Evolutionary conservation across 129 eudicot genomes (phyloP), one percentile per base, ranked within the genome.

Genomic region (Flaveria brownii): DNA sequence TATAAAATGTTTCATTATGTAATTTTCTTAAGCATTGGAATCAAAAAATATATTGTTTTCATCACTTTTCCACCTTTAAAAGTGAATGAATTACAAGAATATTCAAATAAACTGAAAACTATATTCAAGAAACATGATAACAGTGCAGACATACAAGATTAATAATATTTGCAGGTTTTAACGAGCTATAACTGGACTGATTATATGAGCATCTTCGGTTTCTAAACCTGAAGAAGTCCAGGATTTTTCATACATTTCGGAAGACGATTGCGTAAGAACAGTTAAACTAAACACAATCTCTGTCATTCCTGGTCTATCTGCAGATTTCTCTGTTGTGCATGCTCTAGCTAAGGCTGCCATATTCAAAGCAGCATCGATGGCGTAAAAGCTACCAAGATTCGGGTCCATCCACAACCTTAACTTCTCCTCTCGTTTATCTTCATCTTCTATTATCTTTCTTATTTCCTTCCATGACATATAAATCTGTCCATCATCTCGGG

Each of bases 381-480:
- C 90, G 74, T 80, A 91, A 71, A 77, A 82, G 69, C 83, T 61
- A 42, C 75, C 86, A 15, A 91, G 75, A 23, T 39, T 74, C 5
- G 89, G 88, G 60, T 91, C 97, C 87, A 91, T 86, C 94, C 94
- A 91, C 70, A n/a, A 73, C 77, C 79, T 78, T 42, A 91, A 46
- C 51, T 74, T 84, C 72, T 86, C 90, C 55, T 83, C 88, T 78
- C 77, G 71, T 14, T 28, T 70, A 82, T 86, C 91, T 63, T 72
- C 86, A 14, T 26, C 71, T 33, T 88, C 91, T 57, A 88, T 76
- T 39, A 91, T 82, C 47, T 82, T 89, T 74, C 74, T 81, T 20
- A 91, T 79, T 41, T 88, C 94, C 70, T 88, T 88, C 97, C 97
- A 88, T 2, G 85, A 36, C 81, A 87, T 84, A 51, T 64, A 77